Base-by-base conservation (phyloP, 2,329 filamentous ascomycete genomes). In the Chrysoporthe cubensis region DNA sequence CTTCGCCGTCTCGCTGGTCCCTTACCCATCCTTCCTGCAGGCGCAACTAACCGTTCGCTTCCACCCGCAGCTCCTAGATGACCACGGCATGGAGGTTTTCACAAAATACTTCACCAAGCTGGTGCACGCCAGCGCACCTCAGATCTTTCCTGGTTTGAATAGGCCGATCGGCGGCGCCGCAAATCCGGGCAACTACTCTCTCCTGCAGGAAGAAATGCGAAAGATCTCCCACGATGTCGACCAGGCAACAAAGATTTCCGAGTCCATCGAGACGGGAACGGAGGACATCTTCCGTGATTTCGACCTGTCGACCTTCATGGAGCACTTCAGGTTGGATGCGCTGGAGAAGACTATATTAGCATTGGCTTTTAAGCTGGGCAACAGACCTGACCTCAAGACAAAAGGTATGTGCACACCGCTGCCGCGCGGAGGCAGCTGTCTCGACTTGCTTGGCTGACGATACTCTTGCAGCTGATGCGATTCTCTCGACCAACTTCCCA, bases 21-120 rank as follows among this genome's bases (percentile, higher is more conserved):
- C 34, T 57, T n/a, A 4, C 13, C 50, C 50, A 16, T 13, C 3
- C 32, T 32, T 32, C 8, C 16, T 40, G 16, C 32, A 48, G 48
- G 42, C 62, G 21, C 16, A 34, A 42, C 52, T 65, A n/a, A 58
- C 52, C 11, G 32, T 69, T 43, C 48, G 40, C 52, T 21, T 37
- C 4, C 34, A 46, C 61, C 46, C 71, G n/a, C 72, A 97, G 92
- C 90, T 98, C 79, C 91, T 98, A 83, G 91, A 97, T 88, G 94
- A 95, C 76, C 91, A 97, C 94, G 94, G 94, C 78, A 99, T 99
- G 95, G 96, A 99, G 86, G 94, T 97, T 78, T 97, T 94, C 79
- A 90, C 93, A 70, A 96, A 94, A 84, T 97, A 96, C 80, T 97
- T 99, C 81, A 90, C 93, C 80, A 93, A 95, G 80, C 86, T 98